Evolutionary conservation across 495 filamentous ascomycete genomes (phyloP).

Genomic region (Talaromyces adpressus): DNA sequence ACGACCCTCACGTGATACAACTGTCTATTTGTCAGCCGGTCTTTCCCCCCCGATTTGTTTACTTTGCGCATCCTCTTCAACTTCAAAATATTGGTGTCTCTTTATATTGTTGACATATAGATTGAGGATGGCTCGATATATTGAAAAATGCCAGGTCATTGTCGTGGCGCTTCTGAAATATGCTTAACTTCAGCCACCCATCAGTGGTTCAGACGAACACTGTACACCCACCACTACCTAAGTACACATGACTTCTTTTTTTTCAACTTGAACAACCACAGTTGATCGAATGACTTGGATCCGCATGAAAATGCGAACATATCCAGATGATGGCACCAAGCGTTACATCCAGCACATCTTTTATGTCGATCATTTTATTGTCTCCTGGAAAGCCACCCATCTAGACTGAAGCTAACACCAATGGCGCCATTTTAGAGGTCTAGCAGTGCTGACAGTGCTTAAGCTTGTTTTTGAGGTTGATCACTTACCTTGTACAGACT

Average conservation of each 20-base stretch:
- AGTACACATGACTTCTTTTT: neutral
- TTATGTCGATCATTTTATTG: neutral
- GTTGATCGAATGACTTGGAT: neutral
- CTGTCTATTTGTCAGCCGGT: neutral
- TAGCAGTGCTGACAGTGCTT: neutral
- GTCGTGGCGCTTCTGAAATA: neutral
- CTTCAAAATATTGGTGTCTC: neutral
- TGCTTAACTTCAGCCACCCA: neutral
- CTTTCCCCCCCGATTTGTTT: neutral
- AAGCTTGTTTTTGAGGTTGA: neutral
- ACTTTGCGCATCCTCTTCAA: neutral
- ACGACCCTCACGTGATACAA: neutral
- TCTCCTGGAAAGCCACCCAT: neutral
- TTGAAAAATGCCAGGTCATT: too few species aligned
- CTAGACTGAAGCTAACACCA: constrained; percentile 1
- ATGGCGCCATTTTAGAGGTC: constrained; percentile 4
- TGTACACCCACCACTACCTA: neutral
- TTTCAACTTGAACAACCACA: neutral
- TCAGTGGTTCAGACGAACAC: neutral
- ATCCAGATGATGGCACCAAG: neutral
- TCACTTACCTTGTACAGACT: neutral
- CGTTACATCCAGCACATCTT: constrained; percentile 2
- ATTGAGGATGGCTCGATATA: neutral
- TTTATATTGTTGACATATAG: too few species aligned
- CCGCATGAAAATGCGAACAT: neutral